Evolutionary conservation across 1,139 yeast genomes (phyloP).

Genomic region (Magnusiomyces suaveolens): DNA sequence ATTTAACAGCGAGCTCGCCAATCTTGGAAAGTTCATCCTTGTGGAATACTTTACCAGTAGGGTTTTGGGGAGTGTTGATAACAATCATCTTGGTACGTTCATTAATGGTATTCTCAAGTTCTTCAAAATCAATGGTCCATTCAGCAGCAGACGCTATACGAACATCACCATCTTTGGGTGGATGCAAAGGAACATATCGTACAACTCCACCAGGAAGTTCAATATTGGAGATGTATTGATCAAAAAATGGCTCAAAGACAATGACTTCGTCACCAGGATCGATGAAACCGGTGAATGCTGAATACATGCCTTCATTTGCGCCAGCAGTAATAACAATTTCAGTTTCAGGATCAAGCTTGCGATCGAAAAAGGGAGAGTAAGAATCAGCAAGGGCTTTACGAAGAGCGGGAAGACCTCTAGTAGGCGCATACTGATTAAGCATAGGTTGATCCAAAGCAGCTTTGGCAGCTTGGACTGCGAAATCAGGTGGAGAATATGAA

Average conservation of each 20-base stretch:
- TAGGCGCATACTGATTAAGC: constrained; percentile 84
- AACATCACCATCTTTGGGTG: constrained; percentile 64
- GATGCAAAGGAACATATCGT: constrained; percentile 73
- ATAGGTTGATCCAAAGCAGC: constrained; percentile 61
- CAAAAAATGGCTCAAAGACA: constrained; percentile 96
- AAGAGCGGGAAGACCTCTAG: constrained; percentile 75
- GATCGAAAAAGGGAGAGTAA: constrained; percentile 57
- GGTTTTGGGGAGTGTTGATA: constrained; percentile 91
- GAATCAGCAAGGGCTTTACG: constrained; percentile 58
- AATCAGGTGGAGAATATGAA: constrained; percentile 86
- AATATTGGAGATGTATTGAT: constrained; percentile 88
- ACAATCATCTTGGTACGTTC: constrained; percentile 75
- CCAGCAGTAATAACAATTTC: constrained; percentile 85
- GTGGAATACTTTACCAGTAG: constrained; percentile 82
- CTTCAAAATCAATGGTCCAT: constrained; percentile 78
- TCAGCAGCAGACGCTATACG: constrained; percentile 68
- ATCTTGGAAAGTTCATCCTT: constrained; percentile 60
- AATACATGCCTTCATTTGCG: constrained; percentile 89
- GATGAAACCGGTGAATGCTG: constrained; percentile 76
- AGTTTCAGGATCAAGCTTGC: constrained; percentile 45
- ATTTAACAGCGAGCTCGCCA: constrained; percentile 73
- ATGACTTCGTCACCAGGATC: constrained; percentile 89
- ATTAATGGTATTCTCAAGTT: constrained; percentile 58
- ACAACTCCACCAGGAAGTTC: constrained; percentile 90
- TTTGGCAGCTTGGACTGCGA: constrained; percentile 73